Evolutionary conservation across 2,329 filamentous ascomycete species (phyloP).

Genomic region (Pseudogymnoascus sp.): DNA sequence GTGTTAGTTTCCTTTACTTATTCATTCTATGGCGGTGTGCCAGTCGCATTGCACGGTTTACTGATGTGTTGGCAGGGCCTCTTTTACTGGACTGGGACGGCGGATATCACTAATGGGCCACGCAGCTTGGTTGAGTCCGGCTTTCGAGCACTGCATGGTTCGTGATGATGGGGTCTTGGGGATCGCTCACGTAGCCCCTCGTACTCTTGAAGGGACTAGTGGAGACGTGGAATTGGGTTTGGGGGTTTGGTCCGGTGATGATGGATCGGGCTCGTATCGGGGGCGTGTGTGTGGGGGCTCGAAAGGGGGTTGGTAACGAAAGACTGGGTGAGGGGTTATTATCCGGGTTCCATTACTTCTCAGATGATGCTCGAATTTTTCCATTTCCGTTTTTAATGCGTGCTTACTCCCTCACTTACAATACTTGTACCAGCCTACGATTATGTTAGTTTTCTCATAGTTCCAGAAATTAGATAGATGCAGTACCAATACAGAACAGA

Average conservation of each 20-base stretch:
- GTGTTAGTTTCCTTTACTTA: slow-evolving; percentile 34
- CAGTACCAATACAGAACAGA: slow-evolving; percentile 1
- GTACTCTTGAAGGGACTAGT: not conserved
- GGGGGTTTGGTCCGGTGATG: slow-evolving; percentile 1
- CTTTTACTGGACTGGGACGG: slow-evolving; percentile 77
- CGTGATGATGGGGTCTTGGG: slow-evolving; percentile 13
- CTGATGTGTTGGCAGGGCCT: slow-evolving; percentile 47
- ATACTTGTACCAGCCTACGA: slow-evolving; percentile 2
- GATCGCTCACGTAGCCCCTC: not conserved
- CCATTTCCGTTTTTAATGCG: not conserved
- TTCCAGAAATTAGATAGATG: not conserved
- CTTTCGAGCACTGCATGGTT: slow-evolving; percentile 48
- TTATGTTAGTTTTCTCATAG: not conserved
- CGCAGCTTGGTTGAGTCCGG: slow-evolving; percentile 53
- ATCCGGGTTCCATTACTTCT: slow-evolving; percentile 1
- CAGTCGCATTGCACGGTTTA: slow-evolving; percentile 10
- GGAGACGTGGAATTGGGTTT: slow-evolving; percentile 1
- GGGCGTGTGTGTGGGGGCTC: not conserved
- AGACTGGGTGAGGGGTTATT: not conserved
- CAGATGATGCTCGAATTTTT: not conserved
- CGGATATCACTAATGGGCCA: slow-evolving; percentile 53
- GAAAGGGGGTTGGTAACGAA: not conserved
- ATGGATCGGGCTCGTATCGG: not conserved
- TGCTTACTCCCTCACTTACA: not conserved
- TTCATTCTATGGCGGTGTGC: not conserved